A percentile compares a stretch with the other conserved stretches of the same genome.
phyloP scores from a whole-genome alignment of 2,329 filamentous ascomycete genomes.

The Ophiocordyceps polyrhachis-furcata region DNA sequence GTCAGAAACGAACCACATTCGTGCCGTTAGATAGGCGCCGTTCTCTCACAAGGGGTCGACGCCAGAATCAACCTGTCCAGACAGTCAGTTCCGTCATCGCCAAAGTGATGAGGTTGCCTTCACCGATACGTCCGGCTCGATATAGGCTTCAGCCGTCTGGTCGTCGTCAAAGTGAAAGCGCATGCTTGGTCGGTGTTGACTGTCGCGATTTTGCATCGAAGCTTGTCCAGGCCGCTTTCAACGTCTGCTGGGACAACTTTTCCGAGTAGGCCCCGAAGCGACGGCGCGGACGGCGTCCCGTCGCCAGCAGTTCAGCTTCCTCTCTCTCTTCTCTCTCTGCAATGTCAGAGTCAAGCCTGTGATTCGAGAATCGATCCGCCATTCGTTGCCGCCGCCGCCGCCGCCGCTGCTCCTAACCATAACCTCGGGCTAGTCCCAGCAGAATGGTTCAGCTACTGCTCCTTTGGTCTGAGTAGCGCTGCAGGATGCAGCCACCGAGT shows the following conservation, averaged over 20 bases:
- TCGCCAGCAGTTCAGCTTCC: not conserved
- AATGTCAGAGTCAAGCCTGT: not conserved
- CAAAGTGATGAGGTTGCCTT: too few relatives aligned
- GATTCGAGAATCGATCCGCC: not conserved
- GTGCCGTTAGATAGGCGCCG: not conserved
- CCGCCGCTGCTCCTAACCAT: not conserved
- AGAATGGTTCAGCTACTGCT: constrained; percentile 4
- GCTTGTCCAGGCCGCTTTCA: too few relatives aligned
- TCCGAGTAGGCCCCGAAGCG: not conserved
- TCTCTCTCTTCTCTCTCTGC: not conserved
- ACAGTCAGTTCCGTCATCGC: not conserved
- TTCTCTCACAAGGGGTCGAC: not conserved
- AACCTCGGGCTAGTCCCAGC: constrained; percentile 3
- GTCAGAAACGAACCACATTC: not conserved
- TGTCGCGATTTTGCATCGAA: not conserved
- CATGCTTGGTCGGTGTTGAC: not conserved
- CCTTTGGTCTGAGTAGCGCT: not conserved
- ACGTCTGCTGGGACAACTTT: too few relatives aligned
- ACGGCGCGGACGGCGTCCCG: not conserved
- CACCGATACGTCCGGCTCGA: constrained; percentile 13
- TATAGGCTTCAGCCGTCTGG: constrained; percentile 7
- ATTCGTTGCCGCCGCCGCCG: not conserved
- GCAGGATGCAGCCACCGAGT: not conserved
- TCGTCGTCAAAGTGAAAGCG: constrained; percentile 4
- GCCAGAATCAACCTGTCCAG: not conserved